Base-by-base conservation (phyloP, 352 stramenopile genomes). In the Pythium brachiatum region DNA sequence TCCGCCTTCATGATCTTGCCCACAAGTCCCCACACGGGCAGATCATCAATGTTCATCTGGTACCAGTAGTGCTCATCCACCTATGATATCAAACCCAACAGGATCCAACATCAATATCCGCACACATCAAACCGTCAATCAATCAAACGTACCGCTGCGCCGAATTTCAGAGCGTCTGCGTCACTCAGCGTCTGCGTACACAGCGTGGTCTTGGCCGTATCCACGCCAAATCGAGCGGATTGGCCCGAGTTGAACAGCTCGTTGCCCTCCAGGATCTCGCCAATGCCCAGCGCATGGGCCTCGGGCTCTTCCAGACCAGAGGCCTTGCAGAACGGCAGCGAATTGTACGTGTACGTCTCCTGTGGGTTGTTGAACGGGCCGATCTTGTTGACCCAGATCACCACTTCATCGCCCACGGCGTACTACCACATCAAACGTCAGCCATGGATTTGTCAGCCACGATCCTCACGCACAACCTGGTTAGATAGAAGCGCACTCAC, bases 281-380 rank as follows among this genome's bases (percentile, higher is more conserved):
- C 96, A 53, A 99, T 94, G 50, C 92, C 92, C 27, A 95, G 68
- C 21, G 86, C 83, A 61, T 96, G 83, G 7, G 87, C 84, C 31
- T 95, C 84, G 0, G 88, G 89, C 53, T 96, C 74, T 43, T 98
- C 87, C 20, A 97, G 92, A n/a, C 76, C 78, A 9, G 68, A 6
- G 0, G 81, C 71, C 53, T 96, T 96, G 73, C 97, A 99, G 81
- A 99, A 99, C 18, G 97, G 97, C 50, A 99, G 83, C 53, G 79
- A 94, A 76, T 99, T 99, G 88, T 99, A 99, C 72, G 97, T 96
- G 76, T 99, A 99, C 46, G 97, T 99, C 84, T 99, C 97, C 81
- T 99, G 96, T 36, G 95, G 92, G 68, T 98, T 98, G 75, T 98
- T 95, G 75, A 97, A 98, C 53, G 95, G 93, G 2, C 97, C 89